Conservation (phyloP, 805 yeast species). For the Peterozyma xylosa region DNA sequence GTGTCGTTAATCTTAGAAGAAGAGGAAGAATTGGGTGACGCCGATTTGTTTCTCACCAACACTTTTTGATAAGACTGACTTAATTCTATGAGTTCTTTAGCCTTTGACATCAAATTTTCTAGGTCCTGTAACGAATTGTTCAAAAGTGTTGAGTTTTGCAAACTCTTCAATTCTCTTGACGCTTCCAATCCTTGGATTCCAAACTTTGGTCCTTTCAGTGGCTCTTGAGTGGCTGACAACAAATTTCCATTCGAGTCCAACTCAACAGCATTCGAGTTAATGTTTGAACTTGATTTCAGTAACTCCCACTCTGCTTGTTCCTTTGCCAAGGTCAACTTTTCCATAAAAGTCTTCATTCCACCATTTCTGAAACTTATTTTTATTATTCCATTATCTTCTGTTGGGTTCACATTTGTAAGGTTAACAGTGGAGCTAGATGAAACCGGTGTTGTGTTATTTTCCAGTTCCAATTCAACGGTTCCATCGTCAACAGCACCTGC, state of each 20-base stretch:
- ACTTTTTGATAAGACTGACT: slow-evolving; percentile 34
- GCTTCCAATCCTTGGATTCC: slow-evolving; percentile 72
- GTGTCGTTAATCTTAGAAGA: slow-evolving; percentile 15
- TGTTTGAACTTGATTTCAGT: slow-evolving; percentile 11
- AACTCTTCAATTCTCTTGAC: slow-evolving; percentile 43
- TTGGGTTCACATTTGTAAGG: slow-evolving; percentile 17
- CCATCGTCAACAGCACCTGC: neutral
- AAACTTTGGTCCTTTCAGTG: slow-evolving; percentile 17
- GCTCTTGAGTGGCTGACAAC: neutral
- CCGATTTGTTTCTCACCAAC: slow-evolving; percentile 9
- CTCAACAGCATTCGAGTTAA: slow-evolving; percentile 30
- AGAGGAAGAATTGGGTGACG: neutral
- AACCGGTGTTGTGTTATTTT: slow-evolving; percentile 6
- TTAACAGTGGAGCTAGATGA: neutral
- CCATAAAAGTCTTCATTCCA: slow-evolving; percentile 51
- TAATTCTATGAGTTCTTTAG: slow-evolving; percentile 59
- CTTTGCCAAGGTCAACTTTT: slow-evolving; percentile 34
- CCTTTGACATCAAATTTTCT: slow-evolving; percentile 69
- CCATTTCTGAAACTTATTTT: slow-evolving; percentile 73
- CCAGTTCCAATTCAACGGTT: slow-evolving; percentile 7
- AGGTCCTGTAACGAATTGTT: slow-evolving; percentile 69
- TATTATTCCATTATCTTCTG: slow-evolving; percentile 27
- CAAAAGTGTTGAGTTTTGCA: slow-evolving; percentile 53
- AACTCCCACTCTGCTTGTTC: slow-evolving; percentile 44
- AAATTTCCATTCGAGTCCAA: neutral